Conservation (phyloP, 371 early-diverging fungal species). For the Mortierella sp. region DNA sequence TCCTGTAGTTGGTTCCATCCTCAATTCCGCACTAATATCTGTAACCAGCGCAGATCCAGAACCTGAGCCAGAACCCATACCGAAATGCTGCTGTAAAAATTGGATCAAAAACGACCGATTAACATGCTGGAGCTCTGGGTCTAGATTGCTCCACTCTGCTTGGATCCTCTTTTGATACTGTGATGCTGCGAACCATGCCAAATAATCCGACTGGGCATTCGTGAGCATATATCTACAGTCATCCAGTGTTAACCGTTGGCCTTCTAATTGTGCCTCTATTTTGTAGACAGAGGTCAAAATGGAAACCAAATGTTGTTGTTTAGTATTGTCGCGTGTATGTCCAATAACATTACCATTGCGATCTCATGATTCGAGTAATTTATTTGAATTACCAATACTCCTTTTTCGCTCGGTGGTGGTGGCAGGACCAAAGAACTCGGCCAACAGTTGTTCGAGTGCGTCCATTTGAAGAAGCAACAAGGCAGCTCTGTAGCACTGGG, state of each 20-base stretch:
- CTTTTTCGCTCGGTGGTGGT: constrained; percentile 49
- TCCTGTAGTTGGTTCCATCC: constrained; percentile 1
- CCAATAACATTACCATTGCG: background rate
- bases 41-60: background rate
- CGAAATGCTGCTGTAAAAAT: constrained; percentile 47
- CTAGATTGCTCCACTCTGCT: constrained; percentile 38
- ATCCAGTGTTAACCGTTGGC: constrained; percentile 29
- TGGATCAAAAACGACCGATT: constrained; percentile 37
- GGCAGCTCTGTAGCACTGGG: background rate
- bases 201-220: constrained; percentile 42
- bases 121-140: constrained; percentile 30
- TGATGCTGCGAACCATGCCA: constrained; percentile 49
- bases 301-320: background rate
- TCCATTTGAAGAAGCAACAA: constrained; percentile 34
- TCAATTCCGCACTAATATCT: background rate
- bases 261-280: constrained; percentile 49
- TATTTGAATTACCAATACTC: constrained; percentile 29
- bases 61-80: constrained; percentile 6
- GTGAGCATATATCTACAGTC: constrained; percentile 47
- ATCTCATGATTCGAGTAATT: background rate
- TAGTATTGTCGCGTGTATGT: background rate
- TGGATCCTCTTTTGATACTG: constrained; percentile 51
- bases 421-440: constrained; percentile 48
- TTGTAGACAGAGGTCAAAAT: background rate
- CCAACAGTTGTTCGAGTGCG: constrained; percentile 39